Base-by-base conservation (phyloP, 345 rosid genomes). In the Aethionema arabicum region DNA sequence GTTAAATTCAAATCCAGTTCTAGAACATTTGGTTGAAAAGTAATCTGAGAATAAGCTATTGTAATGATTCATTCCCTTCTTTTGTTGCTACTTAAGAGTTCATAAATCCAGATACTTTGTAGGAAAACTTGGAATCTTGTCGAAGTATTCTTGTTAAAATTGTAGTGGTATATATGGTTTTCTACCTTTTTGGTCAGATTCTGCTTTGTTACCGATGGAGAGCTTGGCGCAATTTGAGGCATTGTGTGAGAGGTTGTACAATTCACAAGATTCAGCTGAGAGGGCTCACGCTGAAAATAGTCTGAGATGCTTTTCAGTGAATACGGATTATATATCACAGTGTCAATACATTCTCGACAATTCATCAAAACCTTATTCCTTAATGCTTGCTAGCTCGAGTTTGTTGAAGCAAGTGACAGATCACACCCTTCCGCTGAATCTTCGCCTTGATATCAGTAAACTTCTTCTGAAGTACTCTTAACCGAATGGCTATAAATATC, bases 331-430 rank as follows among this genome's bases (percentile, higher is more conserved):
- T 78, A 95, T 95, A 40, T 79, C 96, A 0, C 96, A 95, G 58
- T 95, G 99, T 64, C 99, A 90, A 69, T 95, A 77, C 83, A 95
- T 95, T 73, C 98, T 95, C 11, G 99, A 95, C 76, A 85, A 95
- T 69, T 92, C 99, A 21, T 70, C 86, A 76, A 90, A 90, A 70
- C 97, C 99, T 31, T 95, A 95, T 10, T 90, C 99, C 0, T 76
- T 95, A 74, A 95, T 95, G 99, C 98, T 95, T 10, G 99, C 99
- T 47, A 90, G 97, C 82, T 90, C 99, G 38, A 95, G 97, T 73
- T 75, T 93, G 73, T 52, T 93, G 61, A 90, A 87, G 80, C 99
- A 90, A 85, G 97, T 93, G 59, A 87, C 99, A 0, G 99, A 90
- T 72, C 97, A 90, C 67, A 85, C 83, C 63, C 95, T 93, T 42